Conservation (phyloP, 2,329 filamentous ascomycete species). For the Pseudocercospora fijiensis region DNA sequence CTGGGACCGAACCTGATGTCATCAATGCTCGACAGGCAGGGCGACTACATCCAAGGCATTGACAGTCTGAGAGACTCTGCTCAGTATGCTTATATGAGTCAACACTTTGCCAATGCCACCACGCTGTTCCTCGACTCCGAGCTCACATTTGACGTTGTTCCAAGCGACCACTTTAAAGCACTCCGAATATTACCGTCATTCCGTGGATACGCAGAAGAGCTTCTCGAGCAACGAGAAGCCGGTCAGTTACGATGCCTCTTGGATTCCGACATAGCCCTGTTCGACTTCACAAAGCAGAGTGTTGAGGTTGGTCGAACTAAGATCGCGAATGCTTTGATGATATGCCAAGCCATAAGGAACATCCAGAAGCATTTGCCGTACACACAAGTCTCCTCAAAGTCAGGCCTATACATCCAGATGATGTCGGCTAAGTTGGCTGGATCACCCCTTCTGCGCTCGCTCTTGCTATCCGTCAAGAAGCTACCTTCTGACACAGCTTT, state of each 20-base stretch:
- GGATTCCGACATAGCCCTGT: constrained; percentile 59
- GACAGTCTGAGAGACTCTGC: constrained; percentile 62
- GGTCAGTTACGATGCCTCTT: constrained; percentile 54
- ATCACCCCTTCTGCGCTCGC: constrained; percentile 53
- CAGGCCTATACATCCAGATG: constrained; percentile 60
- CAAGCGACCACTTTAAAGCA: constrained; percentile 64
- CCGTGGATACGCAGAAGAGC: constrained; percentile 40
- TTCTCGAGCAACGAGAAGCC: constrained; percentile 35
- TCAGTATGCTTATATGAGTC: constrained; percentile 81
- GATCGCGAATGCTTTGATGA: constrained; percentile 43
- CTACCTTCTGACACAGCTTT: constrained; percentile 56
- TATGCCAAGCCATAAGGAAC: constrained; percentile 37
- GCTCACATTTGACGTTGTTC: constrained; percentile 44
- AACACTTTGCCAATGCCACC: constrained; percentile 76
- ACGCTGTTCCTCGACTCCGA: constrained; percentile 59
- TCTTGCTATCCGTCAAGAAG: constrained; percentile 60
- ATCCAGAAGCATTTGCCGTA: constrained; percentile 43
- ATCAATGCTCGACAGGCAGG: constrained; percentile 68
- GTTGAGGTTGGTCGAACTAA: constrained; percentile 42
- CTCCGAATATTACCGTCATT: constrained; percentile 70
- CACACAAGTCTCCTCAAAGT: constrained; percentile 40
- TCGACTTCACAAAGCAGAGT: constrained; percentile 43
- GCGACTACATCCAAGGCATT: constrained; percentile 73
- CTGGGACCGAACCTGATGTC: constrained; percentile 64
- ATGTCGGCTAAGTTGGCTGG: constrained; percentile 57